phyloP scores from a whole-genome alignment of 2,329 filamentous ascomycete genomes.

The Fusarium newnesense region DNA sequence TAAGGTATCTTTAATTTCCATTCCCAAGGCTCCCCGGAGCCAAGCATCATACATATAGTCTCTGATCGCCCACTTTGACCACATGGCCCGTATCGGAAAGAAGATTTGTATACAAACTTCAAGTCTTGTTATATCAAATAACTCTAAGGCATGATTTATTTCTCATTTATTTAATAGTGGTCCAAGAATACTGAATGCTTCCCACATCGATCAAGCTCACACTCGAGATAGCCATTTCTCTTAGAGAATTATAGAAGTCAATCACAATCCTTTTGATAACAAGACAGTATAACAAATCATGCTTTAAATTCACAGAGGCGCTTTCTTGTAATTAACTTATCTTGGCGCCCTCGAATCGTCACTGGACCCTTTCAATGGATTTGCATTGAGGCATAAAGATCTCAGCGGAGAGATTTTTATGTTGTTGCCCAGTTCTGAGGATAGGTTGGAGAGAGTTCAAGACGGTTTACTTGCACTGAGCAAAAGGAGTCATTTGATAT shows the following conservation, averaged over 20 bases:
- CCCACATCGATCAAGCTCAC: no score
- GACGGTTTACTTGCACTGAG: background rate
- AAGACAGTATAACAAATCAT: background rate
- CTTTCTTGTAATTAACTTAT: no score
- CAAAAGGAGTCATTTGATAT: rapidly evolving
- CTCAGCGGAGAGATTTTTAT: background rate
- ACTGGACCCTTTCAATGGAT: background rate
- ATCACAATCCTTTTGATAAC: no score
- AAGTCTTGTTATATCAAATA: background rate
- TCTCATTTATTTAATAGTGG: background rate
- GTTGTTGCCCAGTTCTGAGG: background rate
- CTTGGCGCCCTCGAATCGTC: background rate
- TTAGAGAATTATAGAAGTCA: background rate
- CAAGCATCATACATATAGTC: background rate
- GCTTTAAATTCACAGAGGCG: rapidly evolving
- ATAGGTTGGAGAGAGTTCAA: background rate
- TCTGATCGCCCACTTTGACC: background rate
- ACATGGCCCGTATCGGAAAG: background rate
- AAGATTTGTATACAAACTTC: background rate
- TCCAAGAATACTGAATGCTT: background rate
- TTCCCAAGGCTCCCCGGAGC: background rate
- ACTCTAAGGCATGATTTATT: background rate
- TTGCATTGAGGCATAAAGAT: background rate
- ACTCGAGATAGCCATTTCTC: background rate
- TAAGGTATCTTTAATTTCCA: no score